Evolutionary conservation across 208 protist species (phyloP), one percentile per base, ranked within the genome.

Genomic region (Angomonas ambiguus): DNA sequence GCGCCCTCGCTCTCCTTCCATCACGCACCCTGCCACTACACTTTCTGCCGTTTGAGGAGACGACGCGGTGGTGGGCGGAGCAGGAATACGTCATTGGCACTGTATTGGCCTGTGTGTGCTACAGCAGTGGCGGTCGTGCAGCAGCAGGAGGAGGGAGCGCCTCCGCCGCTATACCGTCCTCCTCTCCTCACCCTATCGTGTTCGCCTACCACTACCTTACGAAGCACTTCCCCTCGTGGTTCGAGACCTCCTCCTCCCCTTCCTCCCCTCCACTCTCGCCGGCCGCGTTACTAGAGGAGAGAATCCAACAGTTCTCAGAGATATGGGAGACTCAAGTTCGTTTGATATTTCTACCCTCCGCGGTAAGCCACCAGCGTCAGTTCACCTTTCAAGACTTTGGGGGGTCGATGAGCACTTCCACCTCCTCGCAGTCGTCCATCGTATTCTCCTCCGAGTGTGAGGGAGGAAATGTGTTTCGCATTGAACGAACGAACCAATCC

Each of bases 11-110:
- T 20, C 49, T 55, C 49, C 49, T 20, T 18, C 49, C 24, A 5
- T 41, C 35, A 5, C 35, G 35, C 35, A 5, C 35, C 35, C 35
- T 41, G 41, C 6, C 66, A 48, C 45, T 56, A 0, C 57, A 90
- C 13, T 92, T 91, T 67, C 62, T 95, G 16, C 64, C 72, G 63
- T 58, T 65, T 28, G 60, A 59, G 20, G 90, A 93, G 70, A 69
- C 81, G 31, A 65, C 87, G 65, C 74, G 84, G 20, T 95, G 90
- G 87, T 45, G 93, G 1, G 76, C 74, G 20, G 86, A 83, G 63
- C 82, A 93, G 74, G 87, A 95, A 73, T 93, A 91, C 59, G 84
- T 95, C 16, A 87, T 95, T 62, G 87, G 79, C 22, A 69, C 82
- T 0, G 73, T 93, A 27, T 72, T 96, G 1, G 41, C 83, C 27